phyloP scores from a whole-genome alignment of 2,329 filamentous ascomycete species.

The Trichoderma endophyticum region DNA sequence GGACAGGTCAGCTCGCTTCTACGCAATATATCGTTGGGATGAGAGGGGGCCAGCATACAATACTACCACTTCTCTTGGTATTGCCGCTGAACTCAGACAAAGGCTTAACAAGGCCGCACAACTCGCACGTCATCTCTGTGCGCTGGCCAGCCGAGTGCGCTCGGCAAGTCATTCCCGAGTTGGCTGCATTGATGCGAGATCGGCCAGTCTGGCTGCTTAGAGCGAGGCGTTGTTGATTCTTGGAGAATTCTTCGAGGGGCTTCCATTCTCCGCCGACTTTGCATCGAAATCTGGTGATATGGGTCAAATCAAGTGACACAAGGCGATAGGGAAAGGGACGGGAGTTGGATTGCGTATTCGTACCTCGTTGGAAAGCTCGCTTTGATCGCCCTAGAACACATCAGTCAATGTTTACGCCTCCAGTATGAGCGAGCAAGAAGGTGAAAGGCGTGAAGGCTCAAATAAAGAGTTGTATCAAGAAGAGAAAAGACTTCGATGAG shows the following conservation, averaged over 20 bases:
- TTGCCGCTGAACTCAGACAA: constrained; percentile 32
- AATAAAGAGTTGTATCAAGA: too few relatives aligned
- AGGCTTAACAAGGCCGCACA: constrained; percentile 31
- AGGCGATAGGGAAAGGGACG: background rate
- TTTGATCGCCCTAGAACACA: constrained; percentile 8
- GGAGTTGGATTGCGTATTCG: background rate
- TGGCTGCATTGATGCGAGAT: constrained; percentile 27
- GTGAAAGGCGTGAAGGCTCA: background rate
- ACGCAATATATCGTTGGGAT: background rate
- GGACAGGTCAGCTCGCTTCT: constrained; percentile 6
- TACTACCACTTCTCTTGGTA: constrained; percentile 28
- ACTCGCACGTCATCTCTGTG: constrained; percentile 30
- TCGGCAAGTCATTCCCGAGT: constrained; percentile 37
- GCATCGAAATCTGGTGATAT: constrained; percentile 32
- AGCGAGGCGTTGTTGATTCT: constrained; percentile 31
- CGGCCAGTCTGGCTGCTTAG: constrained; percentile 20
- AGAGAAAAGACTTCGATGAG: background rate
- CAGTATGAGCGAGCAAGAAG: background rate
- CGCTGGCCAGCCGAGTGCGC: constrained; percentile 30
- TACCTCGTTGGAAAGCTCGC: constrained; percentile 19
- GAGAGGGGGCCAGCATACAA: constrained; percentile 27
- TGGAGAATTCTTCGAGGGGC: constrained; percentile 31
- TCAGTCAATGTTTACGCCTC: background rate
- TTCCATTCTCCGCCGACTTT: constrained; percentile 38
- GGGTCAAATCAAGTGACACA: background rate